Base-by-base conservation (phyloP, 768 basidiomycete species). In the Multifurca ochricompacta region DNA sequence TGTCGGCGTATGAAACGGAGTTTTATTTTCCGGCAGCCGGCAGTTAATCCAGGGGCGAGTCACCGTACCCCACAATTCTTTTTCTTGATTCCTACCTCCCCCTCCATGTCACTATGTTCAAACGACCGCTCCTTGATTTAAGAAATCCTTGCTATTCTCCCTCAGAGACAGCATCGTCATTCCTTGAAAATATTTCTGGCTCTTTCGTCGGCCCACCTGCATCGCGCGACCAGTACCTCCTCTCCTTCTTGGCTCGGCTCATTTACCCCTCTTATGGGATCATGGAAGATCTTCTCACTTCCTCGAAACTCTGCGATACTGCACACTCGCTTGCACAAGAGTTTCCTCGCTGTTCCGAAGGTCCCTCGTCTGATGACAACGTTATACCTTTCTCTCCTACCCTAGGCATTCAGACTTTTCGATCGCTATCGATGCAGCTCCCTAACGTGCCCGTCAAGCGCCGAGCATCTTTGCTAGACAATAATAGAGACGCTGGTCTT, bases 191-290 rank as follows among this genome's bases (percentile, higher is more conserved):
- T 27, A 21, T 53, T 21, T 37, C 51, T 9, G 41, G 45, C 25
- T 45, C 44, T 23, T 48, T 53, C 39, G 16, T 30, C n/a, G 31
- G 19, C 34, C 57, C 42, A 3, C 57, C 57, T n/a, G 36, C 35
- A n/a, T 54, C 57, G 14, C 48, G 48, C 18, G 57, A 58, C 31
- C 52, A 53, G n/a, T 58, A 58, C 42, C 41, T 58, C 13, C 18
- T 54, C 19, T 58, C 57, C 1, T 58, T 58, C 25, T 47, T 58
- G 27, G 52, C 52, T n/a, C 45, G 57, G 32, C 48, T 58, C 7
- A 30, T 54, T 6, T 58, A 50, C 18, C 53, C 57, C 44, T n/a
- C 57, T 19, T 8, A 25, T 45, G 51, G 23, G 14, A 36, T 37
- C 14, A 28, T 30, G 9, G 37, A 41, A n/a, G 42, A 27, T 30